phyloP scores from a whole-genome alignment of 225 moss, liverwort and hornwort genomes.

The Sphagnum tenellum region DNA sequence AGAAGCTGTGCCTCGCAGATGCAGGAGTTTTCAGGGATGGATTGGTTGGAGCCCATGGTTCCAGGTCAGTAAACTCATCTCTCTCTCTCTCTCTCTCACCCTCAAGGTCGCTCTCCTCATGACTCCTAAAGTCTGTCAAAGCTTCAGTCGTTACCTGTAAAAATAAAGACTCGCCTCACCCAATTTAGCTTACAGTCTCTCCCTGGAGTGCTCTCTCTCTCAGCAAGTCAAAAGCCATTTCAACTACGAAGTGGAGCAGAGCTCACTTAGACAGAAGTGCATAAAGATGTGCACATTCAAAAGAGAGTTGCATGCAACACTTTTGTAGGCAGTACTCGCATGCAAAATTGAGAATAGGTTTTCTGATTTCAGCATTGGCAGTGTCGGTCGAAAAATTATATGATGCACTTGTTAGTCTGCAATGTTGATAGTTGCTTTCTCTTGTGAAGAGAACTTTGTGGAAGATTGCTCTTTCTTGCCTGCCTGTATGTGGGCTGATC shows the following conservation, averaged over 20 bases:
- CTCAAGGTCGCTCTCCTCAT: not conserved
- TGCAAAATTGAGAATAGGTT: no score
- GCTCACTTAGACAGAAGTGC: no score
- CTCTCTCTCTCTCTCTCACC: no score
- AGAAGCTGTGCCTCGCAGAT: constrained; percentile 28
- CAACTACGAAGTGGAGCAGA: not conserved
- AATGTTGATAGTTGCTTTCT: no score
- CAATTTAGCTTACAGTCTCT: not conserved
- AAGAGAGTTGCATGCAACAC: no score
- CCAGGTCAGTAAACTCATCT: constrained; percentile 18
- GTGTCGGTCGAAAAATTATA: not conserved
- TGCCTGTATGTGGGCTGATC: constrained; percentile 1
- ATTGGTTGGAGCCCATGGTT: constrained; percentile 86
- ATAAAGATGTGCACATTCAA: no score
- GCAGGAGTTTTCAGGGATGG: constrained; percentile 53
- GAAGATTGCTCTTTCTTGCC: not conserved
- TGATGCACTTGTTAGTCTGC: not conserved
- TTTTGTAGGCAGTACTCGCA: no score
- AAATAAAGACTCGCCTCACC: no score
- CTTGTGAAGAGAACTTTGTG: no score
- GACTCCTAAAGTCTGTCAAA: no score
- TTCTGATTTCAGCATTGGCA: no score
- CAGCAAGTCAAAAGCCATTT: not conserved
- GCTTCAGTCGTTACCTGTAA: no score
- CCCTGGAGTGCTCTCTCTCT: not conserved